A percentile compares a stretch with the other conserved stretches of the same genome.
Evolutionary conservation across 2,329 filamentous ascomycete species (phyloP).

Genomic region (Zalaria obscura): DNA sequence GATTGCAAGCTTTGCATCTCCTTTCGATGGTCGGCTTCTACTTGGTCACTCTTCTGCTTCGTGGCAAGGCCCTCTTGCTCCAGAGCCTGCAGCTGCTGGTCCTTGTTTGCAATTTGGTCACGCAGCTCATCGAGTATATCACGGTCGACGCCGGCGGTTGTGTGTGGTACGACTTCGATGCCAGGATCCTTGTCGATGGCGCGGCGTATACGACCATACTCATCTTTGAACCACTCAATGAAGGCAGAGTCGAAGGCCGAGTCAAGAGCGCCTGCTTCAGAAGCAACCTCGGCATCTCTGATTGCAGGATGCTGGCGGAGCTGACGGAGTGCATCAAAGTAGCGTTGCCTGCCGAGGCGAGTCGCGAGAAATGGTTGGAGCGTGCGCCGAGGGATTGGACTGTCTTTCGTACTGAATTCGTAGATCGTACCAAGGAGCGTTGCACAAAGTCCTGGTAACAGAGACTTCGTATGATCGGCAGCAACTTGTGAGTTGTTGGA

Average conservation of each 20-base stretch:
- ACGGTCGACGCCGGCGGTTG: constrained; percentile 81
- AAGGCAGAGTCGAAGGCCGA: constrained; percentile 60
- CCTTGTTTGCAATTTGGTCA: constrained; percentile 61
- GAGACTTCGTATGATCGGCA: constrained; percentile 38
- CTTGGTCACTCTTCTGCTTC: constrained; percentile 50
- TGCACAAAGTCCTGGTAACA: constrained; percentile 72
- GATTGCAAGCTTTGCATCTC: constrained; percentile 7
- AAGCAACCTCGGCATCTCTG: constrained; percentile 41
- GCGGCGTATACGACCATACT: constrained; percentile 71
- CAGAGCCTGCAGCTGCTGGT: constrained; percentile 41
- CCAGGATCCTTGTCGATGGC: constrained; percentile 86
- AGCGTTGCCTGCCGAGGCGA: constrained; percentile 71
- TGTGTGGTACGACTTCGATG: constrained; percentile 67
- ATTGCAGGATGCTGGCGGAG: constrained; percentile 66
- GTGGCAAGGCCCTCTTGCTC: constrained; percentile 41
- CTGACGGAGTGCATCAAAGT: constrained; percentile 66
- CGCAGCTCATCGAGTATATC: constrained; percentile 81
- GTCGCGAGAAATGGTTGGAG: constrained; percentile 66
- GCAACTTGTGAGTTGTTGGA: constrained; percentile 21
- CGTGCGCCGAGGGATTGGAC: constrained; percentile 68
- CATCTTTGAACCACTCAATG: constrained; percentile 90
- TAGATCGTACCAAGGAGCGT: constrained; percentile 79
- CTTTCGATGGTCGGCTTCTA: constrained; percentile 57
- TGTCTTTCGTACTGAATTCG: constrained; percentile 96
- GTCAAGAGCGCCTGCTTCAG: constrained; percentile 38